These are phyloP conservation scores for Huntiella decipiens DNA, from an alignment of 2,329 filamentous ascomycete genomes.

Conservation along the genomic window DNA sequence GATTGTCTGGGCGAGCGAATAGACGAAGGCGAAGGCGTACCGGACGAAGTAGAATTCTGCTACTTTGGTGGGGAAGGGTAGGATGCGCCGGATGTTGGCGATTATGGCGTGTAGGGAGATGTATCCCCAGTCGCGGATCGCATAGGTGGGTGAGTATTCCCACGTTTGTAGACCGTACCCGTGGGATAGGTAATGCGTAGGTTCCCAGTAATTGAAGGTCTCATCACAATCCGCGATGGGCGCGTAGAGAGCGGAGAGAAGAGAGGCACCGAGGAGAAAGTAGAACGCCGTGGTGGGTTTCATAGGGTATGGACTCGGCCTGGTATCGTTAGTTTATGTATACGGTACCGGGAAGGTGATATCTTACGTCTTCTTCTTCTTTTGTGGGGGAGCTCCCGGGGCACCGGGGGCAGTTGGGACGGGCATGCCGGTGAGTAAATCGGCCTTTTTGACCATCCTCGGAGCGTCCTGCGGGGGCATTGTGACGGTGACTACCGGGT, in stretches of 20 bases:
- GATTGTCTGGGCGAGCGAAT: slow-evolving; percentile 64
- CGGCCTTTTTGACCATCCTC: not conserved
- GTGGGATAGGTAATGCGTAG: slow-evolving; percentile 81
- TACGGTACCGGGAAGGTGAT: not conserved
- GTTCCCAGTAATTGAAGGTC: slow-evolving; percentile 99
- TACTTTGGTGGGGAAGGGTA: slow-evolving; percentile 42
- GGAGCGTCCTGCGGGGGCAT: slow-evolving; percentile 19
- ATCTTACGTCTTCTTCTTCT: slow-evolving; percentile 26
- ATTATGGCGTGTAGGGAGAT: slow-evolving; percentile 58
- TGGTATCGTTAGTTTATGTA: not conserved
- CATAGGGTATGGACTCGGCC: slow-evolving; percentile 26
- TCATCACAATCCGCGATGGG: slow-evolving; percentile 98
- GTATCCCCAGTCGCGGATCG: slow-evolving; percentile 92
- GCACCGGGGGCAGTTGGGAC: not conserved
- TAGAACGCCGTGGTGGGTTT: slow-evolving; percentile 63
- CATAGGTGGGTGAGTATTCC: slow-evolving; percentile 93
- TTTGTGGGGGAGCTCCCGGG: slow-evolving; percentile 11
- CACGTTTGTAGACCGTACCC: slow-evolving; percentile 91
- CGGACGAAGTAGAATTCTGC: slow-evolving; percentile 80
- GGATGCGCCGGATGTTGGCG: slow-evolving; percentile 45
- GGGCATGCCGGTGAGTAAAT: not conserved
- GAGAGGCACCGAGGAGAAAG: slow-evolving; percentile 53
- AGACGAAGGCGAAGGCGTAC: slow-evolving; percentile 51
- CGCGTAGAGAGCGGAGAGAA: slow-evolving; percentile 59
- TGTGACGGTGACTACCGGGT: slow-evolving; percentile 7